phyloP scores from a whole-genome alignment of 1,284 basidiomycete species.

The Cutaneotrichosporon sp. region DNA sequence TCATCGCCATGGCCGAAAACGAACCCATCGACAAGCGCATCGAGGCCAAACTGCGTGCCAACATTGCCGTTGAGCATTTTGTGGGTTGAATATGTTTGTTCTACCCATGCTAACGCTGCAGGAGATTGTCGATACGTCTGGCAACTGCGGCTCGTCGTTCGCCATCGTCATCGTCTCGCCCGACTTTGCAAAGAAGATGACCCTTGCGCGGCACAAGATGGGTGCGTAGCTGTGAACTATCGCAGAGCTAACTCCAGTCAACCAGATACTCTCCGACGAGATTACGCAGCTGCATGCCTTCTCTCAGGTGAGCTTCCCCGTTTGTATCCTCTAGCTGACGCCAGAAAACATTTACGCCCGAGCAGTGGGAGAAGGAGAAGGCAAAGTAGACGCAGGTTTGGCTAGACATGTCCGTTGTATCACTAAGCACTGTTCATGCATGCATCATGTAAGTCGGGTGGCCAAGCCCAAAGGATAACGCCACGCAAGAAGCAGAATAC shows the following conservation, averaged over 20 bases:
- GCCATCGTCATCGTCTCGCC: constrained; percentile 44
- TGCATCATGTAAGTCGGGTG: no score
- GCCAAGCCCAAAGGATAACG: no score
- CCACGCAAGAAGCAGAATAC: background rate
- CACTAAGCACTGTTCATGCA: background rate
- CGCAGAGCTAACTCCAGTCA: constrained; percentile 28
- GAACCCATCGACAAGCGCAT: constrained; percentile 16
- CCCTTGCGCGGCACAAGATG: constrained; percentile 45
- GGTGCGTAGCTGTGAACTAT: constrained; percentile 22
- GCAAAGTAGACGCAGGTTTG: background rate
- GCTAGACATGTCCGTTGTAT: background rate
- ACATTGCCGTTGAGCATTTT: constrained; percentile 13
- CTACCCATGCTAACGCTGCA: constrained; percentile 6
- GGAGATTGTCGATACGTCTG: constrained; percentile 36
- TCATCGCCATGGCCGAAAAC: background rate
- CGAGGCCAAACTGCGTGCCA: constrained; percentile 16
- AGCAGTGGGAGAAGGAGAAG: constrained; percentile 43
- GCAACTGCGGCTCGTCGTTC: constrained; percentile 47
- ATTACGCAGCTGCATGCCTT: constrained; percentile 46
- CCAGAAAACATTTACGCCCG: constrained; percentile 45
- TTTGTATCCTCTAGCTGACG: background rate
- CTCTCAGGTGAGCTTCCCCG: constrained; percentile 35
- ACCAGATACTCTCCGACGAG: constrained; percentile 43
- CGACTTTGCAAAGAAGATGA: constrained; percentile 45
- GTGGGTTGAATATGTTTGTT: constrained; percentile 3